Evolutionary conservation across 805 yeast genomes (phyloP), one percentile per base, ranked within the genome.

Genomic region (Candida nonsorbophila): DNA sequence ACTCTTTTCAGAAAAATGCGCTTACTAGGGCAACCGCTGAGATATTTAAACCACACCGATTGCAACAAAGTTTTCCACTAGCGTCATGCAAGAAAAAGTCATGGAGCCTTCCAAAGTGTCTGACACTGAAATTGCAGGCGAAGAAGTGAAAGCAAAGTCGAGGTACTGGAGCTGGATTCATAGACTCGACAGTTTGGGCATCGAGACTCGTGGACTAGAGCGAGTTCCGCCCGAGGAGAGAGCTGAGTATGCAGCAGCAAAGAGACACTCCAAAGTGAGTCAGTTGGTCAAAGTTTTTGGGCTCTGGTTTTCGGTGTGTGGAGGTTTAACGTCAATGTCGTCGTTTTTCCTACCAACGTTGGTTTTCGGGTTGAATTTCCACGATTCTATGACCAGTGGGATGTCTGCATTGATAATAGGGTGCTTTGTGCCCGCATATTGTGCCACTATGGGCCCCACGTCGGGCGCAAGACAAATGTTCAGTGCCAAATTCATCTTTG

Each of bases 401-500:
- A 24, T 59, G 7, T 29, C 55, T 7, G 45, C 55, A 1, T 40
- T 49, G 47, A 39, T 45, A 24, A 22, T 59, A 13, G 65, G 66
- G 8, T 55, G 64, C 33, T 30, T 55, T 15, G 58, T 58, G 3
- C 61, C 66, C 1, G 66, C 66, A 7, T 59, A 57, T 30, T 50
- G 59, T 20, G 48, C 63, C 4, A 53, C 53, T 5, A 54, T 59
- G 63, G 66, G 66, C 5, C 55, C 64, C 5, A 44, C 45, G 28
- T 56, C 62, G 1, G 66, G 66, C 1, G 55, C 62, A 29, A 40
- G 66, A 14, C 66, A 59, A 30, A 55, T 58, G 47, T 63, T 57
- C 1, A 51, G 58, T 21, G 60, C 64, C 6, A 38, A 60, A 24
- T 55, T 56, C 27, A 38, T 58, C 7, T 59, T 56, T 32, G 65